Evolutionary conservation across 352 stramenopile genomes (phyloP), one percentile per base, ranked within the genome.

Genomic region (Phytophthora megakarya): DNA sequence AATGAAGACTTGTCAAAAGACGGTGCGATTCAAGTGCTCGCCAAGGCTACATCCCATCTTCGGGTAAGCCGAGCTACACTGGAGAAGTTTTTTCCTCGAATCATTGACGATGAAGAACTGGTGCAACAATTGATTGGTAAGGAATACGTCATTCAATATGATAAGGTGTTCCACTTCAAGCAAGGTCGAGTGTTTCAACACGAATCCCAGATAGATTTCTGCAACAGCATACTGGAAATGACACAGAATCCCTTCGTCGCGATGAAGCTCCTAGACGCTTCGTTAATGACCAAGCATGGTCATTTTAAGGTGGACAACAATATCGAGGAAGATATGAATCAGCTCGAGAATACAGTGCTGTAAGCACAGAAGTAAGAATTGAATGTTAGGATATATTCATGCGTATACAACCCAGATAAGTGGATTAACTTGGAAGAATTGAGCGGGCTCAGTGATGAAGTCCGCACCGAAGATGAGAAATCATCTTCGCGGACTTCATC

Each of bases 111-210:
- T 49, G 81, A 90, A 65, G 56, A 50, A 32, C 70, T 88, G 32
- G 59, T 70, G 8, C 78, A 90, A 49, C 46, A 67, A 45, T 65
- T 90, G 12, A 84, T 89, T 28, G 81, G 79, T 28, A 80, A 83
- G 28, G 71, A 81, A 54, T 89, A 89, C 48, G 55, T 62, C 37
- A 72, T 90, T 22, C 73, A 83, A 55, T 89, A 90, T 67, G 78
- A 89, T 60, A 90, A 89, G 50, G 78, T 87, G 4, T 89, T 90
- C 51, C 79, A 90, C 43, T 87, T 90, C 46, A 50, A 67, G 18
- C 46, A 66, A 37, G 71, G 73, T 1, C 61, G 61, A 23, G 67
- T 90, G 16, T 86, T 86, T 54, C 79, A 89, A 61, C 77, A 89
- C 54, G 79, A 89, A 30, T 76, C 70, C 1, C 70, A 72, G 28